Percentiles rank a stretch among this genome's conserved stretches.
phyloP scores from a whole-genome alignment of 768 basidiomycete species.

The Mycena galopus region DNA sequence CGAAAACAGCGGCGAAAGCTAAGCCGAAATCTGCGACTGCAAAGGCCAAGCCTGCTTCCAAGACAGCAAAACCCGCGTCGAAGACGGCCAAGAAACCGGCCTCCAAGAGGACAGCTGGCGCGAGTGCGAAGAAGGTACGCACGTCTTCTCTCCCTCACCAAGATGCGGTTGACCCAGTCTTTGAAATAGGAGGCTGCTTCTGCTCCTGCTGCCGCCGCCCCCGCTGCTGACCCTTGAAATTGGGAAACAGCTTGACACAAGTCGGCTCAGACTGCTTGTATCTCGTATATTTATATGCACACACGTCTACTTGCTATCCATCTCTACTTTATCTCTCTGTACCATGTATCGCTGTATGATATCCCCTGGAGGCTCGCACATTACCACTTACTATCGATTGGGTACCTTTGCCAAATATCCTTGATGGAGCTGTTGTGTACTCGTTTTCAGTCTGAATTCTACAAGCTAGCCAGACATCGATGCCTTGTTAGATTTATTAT shows the following conservation, averaged over 20 bases:
- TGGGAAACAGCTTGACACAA: slow-evolving; percentile 8
- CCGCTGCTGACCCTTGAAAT: neutral
- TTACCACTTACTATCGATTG: too few relatives aligned
- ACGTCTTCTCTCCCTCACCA: neutral
- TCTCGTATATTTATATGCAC: slow-evolving; percentile 16
- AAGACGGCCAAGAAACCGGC: slow-evolving; percentile 51
- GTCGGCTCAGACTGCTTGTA: neutral
- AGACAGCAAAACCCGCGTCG: slow-evolving; percentile 41
- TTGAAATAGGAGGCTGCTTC: neutral
- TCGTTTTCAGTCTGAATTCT: too few relatives aligned
- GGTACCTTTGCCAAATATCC: too few relatives aligned
- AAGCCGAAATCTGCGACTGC: slow-evolving; percentile 42
- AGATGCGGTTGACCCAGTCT: neutral
- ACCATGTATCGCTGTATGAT: slow-evolving; percentile 12
- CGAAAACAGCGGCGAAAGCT: slow-evolving; percentile 46
- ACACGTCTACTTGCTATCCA: slow-evolving; percentile 25
- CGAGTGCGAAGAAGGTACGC: slow-evolving; percentile 11
- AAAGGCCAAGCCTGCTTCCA: slow-evolving; percentile 53
- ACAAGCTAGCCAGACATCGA: too few relatives aligned
- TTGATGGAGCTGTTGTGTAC: too few relatives aligned
- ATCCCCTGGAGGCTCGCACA: neutral
- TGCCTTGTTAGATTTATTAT: too few relatives aligned
- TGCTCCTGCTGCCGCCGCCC: neutral
- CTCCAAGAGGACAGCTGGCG: slow-evolving; percentile 35
- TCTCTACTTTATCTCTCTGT: slow-evolving; percentile 19